phyloP scores from a whole-genome alignment of 805 yeast genomes.

The Candida berthetii region DNA sequence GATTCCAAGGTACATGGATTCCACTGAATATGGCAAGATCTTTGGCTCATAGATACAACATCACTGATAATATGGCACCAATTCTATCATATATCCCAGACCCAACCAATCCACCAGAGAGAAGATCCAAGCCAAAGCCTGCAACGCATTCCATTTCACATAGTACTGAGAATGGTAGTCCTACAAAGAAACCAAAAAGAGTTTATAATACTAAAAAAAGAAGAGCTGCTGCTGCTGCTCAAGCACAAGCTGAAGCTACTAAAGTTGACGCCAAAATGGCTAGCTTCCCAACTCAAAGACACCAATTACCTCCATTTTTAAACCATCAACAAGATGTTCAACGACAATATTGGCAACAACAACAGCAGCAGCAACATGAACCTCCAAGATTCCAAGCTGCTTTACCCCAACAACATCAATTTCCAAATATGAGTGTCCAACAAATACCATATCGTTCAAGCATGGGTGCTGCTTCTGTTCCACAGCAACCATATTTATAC shows the following conservation, averaged over 20 bases:
- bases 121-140: conserved; percentile 25
- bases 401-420: conserved; percentile 3
- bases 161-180: conserved; percentile 6
- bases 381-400: conserved; percentile 8
- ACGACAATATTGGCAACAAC: conserved; percentile 7
- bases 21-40: conserved; percentile 61
- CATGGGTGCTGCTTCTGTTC: not conserved
- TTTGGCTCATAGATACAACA: conserved; percentile 45
- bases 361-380: conserved; percentile 9
- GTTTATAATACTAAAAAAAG: conserved; percentile 16
- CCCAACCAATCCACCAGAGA: conserved; percentile 36
- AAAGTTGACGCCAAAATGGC: not conserved
- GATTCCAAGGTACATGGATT: conserved; percentile 86
- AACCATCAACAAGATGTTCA: not conserved
- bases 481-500: not conserved
- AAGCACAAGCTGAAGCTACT: conserved; percentile 4
- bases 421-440: not conserved
- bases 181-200: conserved; percentile 16
- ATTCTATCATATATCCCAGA: conserved; percentile 50
- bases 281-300: conserved; percentile 21
- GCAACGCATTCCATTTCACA: conserved; percentile 3
- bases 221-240: conserved; percentile 20
- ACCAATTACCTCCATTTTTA: not conserved
- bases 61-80: conserved; percentile 41
- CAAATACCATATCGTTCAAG: not conserved